Evolutionary conservation across 1,284 basidiomycete genomes (phyloP).

Genomic region (Ustilago vetiveriae): DNA sequence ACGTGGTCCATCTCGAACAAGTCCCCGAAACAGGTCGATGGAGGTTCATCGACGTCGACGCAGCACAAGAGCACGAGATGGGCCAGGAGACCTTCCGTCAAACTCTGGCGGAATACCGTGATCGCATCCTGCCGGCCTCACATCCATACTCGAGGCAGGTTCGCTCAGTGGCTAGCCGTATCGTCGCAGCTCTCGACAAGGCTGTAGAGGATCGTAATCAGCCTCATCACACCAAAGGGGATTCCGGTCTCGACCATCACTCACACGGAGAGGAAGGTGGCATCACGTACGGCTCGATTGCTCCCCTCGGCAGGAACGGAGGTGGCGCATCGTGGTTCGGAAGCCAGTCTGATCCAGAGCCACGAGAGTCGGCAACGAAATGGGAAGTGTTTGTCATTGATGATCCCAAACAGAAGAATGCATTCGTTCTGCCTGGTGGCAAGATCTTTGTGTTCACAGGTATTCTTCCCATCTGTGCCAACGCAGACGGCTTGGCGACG

Average conservation of each 20-base stretch:
- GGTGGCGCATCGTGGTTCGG: conserved; percentile 15
- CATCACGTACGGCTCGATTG: conserved; percentile 31
- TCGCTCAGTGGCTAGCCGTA: conserved; percentile 74
- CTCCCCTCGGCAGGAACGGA: neutral
- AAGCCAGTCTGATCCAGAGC: neutral
- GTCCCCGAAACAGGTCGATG: conserved; percentile 63
- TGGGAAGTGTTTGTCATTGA: conserved; percentile 86
- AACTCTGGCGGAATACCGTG: conserved; percentile 73
- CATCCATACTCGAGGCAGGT: conserved; percentile 75
- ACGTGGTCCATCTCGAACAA: conserved; percentile 60
- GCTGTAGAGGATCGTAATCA: conserved; percentile 67
- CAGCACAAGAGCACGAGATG: conserved; percentile 54
- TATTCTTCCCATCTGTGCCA: conserved; percentile 80
- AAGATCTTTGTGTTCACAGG: conserved; percentile 87
- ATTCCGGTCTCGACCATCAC: conserved; percentile 26
- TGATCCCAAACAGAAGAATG: conserved; percentile 77
- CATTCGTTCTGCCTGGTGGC: conserved; percentile 78
- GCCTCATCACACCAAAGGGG: conserved; percentile 36
- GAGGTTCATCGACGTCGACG: conserved; percentile 62
- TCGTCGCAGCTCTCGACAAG: conserved; percentile 76
- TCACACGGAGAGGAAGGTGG: conserved; percentile 44
- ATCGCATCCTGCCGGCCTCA: conserved; percentile 75
- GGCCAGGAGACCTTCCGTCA: conserved; percentile 72
- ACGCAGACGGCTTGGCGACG: conserved; percentile 84
- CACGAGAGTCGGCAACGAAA: conserved; percentile 33